phyloP scores from a whole-genome alignment of 345 rosid species.

The Corchorus olitorius region DNA sequence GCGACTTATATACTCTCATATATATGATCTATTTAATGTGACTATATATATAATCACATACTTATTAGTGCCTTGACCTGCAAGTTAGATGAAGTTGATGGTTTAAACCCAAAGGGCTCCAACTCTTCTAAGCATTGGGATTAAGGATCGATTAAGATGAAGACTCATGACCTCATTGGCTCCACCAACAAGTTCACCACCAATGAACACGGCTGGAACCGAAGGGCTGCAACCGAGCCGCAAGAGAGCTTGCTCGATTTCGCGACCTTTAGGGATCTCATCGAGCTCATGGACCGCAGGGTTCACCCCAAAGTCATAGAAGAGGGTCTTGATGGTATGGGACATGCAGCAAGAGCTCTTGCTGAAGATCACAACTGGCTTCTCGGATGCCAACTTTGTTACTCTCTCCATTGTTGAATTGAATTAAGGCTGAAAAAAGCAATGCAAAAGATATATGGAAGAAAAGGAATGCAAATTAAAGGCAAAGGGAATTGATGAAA shows the following conservation, averaged over 20 bases:
- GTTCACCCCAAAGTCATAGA: constrained; percentile 74
- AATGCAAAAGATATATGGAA: neutral
- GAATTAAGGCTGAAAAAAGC: too few relatives aligned
- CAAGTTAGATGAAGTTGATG: neutral
- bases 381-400: constrained; percentile 61
- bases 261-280: constrained; percentile 62
- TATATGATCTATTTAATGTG: neutral
- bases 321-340: constrained; percentile 72
- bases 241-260: constrained; percentile 75
- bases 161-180: constrained; percentile 83
- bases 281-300: constrained; percentile 74
- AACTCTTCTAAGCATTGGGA: constrained; percentile 73
- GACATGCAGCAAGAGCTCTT: constrained; percentile 77
- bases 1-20: neutral
- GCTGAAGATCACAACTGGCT: constrained; percentile 90
- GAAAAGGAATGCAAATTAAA: neutral
- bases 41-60: constrained; percentile 10
- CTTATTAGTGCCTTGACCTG: constrained; percentile 24
- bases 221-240: constrained; percentile 69
- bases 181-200: constrained; percentile 85
- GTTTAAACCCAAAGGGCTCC: constrained; percentile 89
- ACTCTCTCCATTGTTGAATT: constrained; percentile 55
- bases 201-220: constrained; percentile 77
- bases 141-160: constrained; percentile 74
- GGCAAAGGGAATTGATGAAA: neutral